A percentile compares a stretch with the other conserved stretches of the same genome.
These are phyloP conservation scores for Paecilomyces niveus DNA, from an alignment of 2,329 filamentous ascomycete species.

Conservation along the genomic window DNA sequence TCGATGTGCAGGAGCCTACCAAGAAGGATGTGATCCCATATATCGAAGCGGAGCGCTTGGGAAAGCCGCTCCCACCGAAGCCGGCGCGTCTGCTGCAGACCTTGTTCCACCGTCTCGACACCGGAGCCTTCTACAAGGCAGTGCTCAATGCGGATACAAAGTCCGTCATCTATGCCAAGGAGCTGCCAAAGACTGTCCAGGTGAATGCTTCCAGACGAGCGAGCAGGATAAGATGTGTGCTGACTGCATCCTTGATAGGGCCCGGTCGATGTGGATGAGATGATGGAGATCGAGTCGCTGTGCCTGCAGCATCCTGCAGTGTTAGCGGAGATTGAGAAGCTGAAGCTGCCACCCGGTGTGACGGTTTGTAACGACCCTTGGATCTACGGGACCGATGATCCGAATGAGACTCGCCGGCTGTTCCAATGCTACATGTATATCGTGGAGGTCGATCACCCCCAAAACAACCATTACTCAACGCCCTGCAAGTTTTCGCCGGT, in stretches of 20 bases:
- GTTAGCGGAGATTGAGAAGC: slow-evolving; percentile 52
- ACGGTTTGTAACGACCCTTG: slow-evolving; percentile 56
- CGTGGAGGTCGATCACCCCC: slow-evolving; percentile 25
- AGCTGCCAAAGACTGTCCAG: slow-evolving; percentile 41
- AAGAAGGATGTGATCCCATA: slow-evolving; percentile 56
- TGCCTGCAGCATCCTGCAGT: slow-evolving; percentile 51
- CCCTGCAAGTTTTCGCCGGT: slow-evolving; percentile 32
- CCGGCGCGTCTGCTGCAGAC: slow-evolving; percentile 49
- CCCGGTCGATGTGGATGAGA: slow-evolving; percentile 53
- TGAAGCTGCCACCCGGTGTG: slow-evolving; percentile 51
- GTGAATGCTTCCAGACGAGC: slow-evolving; percentile 20
- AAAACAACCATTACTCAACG: slow-evolving; percentile 30
- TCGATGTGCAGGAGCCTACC: slow-evolving; percentile 59
- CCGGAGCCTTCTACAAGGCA: slow-evolving; percentile 35
- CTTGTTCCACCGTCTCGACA: slow-evolving; percentile 39
- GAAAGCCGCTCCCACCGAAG: slow-evolving; percentile 41
- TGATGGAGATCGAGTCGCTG: slow-evolving; percentile 51
- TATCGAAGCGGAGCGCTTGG: slow-evolving; percentile 54
- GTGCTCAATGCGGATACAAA: slow-evolving; percentile 34
- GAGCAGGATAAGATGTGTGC: neutral
- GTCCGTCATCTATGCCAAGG: slow-evolving; percentile 29
- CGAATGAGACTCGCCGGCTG: slow-evolving; percentile 30
- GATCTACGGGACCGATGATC: slow-evolving; percentile 55
- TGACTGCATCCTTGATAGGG: slow-evolving; percentile 49
- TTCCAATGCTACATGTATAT: slow-evolving; percentile 38